A percentile compares a stretch with the other conserved stretches of the same genome.
Conservation (phyloP, 2,329 filamentous ascomycete species). For the Cercospora sesami region DNA sequence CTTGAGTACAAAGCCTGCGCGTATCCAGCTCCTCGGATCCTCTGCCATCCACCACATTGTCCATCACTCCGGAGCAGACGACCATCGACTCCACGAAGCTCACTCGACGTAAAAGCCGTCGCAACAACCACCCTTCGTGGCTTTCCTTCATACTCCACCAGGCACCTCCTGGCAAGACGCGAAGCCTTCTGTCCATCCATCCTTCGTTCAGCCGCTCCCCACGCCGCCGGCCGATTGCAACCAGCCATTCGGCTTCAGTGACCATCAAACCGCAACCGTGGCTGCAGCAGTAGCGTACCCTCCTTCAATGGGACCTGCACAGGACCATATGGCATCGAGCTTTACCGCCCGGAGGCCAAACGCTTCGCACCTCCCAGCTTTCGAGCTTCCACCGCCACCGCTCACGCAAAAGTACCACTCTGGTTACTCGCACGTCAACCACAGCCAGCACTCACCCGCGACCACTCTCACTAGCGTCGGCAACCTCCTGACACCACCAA, state of each 20-base stretch:
- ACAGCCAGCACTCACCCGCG: constrained; percentile 49
- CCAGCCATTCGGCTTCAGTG: constrained; percentile 35
- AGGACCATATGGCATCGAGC: constrained; percentile 64
- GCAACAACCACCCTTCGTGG: constrained; percentile 36
- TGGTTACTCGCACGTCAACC: constrained; percentile 37
- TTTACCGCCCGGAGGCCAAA: constrained; percentile 71
- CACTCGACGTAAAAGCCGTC: constrained; percentile 22
- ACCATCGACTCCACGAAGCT: neutral
- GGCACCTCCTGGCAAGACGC: constrained; percentile 33
- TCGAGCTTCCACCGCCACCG: constrained; percentile 67
- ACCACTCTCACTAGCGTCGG: constrained; percentile 54
- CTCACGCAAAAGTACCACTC: constrained; percentile 52
- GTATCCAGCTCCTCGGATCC: constrained; percentile 36
- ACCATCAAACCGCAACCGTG: constrained; percentile 56
- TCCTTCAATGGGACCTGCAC: constrained; percentile 62
- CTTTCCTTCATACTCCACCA: constrained; percentile 36
- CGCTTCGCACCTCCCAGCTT: constrained; percentile 66
- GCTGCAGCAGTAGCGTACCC: constrained; percentile 62
- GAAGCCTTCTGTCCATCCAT: constrained; percentile 28
- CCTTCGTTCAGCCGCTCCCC: constrained; percentile 34
- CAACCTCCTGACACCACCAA: constrained; percentile 63
- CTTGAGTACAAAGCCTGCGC: constrained; percentile 41
- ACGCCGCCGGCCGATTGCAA: constrained; percentile 35
- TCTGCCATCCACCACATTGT: constrained; percentile 32
- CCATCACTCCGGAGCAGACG: constrained; percentile 22